phyloP scores from a whole-genome alignment of 2,329 filamentous ascomycete genomes.

The Helminthosporium solani region DNA sequence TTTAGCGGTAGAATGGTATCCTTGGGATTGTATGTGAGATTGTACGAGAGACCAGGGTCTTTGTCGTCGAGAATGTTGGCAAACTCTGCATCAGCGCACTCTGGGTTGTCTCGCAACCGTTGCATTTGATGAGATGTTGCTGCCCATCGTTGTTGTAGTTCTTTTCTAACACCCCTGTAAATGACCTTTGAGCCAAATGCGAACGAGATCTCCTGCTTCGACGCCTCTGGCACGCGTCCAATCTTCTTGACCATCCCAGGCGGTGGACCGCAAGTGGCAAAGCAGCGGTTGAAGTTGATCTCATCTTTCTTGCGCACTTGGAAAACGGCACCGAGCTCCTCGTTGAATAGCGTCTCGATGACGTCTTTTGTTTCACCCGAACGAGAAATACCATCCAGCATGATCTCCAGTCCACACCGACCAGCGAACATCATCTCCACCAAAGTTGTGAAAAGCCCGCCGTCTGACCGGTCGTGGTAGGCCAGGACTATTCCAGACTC shows the following conservation, averaged over 20 bases:
- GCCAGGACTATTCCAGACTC: slow-evolving; percentile 76
- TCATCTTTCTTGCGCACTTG: slow-evolving; percentile 86
- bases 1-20: slow-evolving; percentile 73
- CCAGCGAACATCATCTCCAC: slow-evolving; percentile 99
- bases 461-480: slow-evolving; percentile 93
- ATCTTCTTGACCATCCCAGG: slow-evolving; percentile 80
- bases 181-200: slow-evolving; percentile 69
- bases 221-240: slow-evolving; percentile 67
- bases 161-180: slow-evolving; percentile 66
- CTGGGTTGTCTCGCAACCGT: slow-evolving; percentile 81
- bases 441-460: slow-evolving; percentile 85
- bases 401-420: slow-evolving; percentile 81
- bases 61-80: slow-evolving; percentile 69
- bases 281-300: slow-evolving; percentile 81
- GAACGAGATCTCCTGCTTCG: slow-evolving; percentile 75
- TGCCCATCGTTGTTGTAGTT: slow-evolving; percentile 86
- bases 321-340: slow-evolving; percentile 94
- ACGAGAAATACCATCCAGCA: slow-evolving; percentile 70
- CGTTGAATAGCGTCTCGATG: slow-evolving; percentile 84
- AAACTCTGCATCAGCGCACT: slow-evolving; percentile 82
- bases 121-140: slow-evolving; percentile 91
- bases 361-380: slow-evolving; percentile 64
- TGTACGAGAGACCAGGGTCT: slow-evolving; percentile 83
- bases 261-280: slow-evolving; percentile 85
- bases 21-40: slow-evolving; percentile 74